Percentiles rank a stretch among this genome's conserved stretches.
Conservation (phyloP, 495 filamentous ascomycete genomes). For the Lepraria neglecta region DNA sequence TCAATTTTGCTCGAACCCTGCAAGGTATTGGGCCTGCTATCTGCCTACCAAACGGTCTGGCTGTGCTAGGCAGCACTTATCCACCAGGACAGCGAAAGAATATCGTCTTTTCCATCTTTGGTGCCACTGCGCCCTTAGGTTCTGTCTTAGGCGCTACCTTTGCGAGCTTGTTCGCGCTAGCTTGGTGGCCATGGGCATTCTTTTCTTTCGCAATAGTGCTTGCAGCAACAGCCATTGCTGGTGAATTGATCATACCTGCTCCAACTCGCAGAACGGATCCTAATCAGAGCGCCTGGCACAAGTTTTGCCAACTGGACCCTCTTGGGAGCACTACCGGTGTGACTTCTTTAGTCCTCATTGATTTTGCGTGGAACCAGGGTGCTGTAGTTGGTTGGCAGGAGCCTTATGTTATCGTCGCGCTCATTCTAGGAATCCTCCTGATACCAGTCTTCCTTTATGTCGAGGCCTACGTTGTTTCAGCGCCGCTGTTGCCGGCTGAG, state of each 20-base stretch:
- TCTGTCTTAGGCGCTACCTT: conserved; percentile 49
- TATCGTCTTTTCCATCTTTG: conserved; percentile 57
- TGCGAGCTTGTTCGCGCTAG: conserved; percentile 51
- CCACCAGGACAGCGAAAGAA: conserved; percentile 48
- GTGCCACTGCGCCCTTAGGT: conserved; percentile 52
- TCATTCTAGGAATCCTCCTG: conserved; percentile 50
- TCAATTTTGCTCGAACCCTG: conserved; percentile 51
- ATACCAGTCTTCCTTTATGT: conserved; percentile 46
- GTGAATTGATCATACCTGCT: conserved; percentile 30
- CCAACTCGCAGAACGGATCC: conserved; percentile 43
- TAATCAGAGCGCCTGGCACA: conserved; percentile 22
- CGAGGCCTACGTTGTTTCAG: conserved; percentile 40
- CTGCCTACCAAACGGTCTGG: conserved; percentile 55
- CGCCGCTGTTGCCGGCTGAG: conserved; percentile 47
- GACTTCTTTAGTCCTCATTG: conserved; percentile 50
- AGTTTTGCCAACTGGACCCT: conserved; percentile 40
- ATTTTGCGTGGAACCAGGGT: conserved; percentile 58
- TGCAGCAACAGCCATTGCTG: too few relatives aligned
- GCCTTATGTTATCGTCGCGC: conserved; percentile 47
- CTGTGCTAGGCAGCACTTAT: conserved; percentile 55
- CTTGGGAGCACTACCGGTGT: conserved; percentile 48
- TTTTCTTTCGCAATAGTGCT: conserved; percentile 14
- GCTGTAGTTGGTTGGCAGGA: conserved; percentile 51
- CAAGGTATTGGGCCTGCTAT: conserved; percentile 57
- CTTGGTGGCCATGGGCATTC: conserved; percentile 39